Conservation (phyloP, 371 early-diverging fungal species). For the Rhizopus arrhizus region DNA sequence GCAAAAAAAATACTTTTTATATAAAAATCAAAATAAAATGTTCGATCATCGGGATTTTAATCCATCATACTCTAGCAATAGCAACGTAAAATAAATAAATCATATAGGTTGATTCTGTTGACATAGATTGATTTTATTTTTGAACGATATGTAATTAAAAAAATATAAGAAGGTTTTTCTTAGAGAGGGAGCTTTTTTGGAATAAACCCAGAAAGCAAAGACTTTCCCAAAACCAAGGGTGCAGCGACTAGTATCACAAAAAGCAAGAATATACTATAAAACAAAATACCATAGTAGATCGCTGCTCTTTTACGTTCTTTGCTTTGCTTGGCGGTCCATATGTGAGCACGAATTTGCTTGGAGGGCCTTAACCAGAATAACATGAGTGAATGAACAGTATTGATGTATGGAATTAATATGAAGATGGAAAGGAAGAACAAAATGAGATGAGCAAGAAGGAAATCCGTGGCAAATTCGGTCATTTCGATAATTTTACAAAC, state of each 20-base stretch:
- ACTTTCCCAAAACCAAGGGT: constrained; percentile 54
- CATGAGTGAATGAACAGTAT: constrained; percentile 82
- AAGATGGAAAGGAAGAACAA: constrained; percentile 72
- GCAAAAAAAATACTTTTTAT: not conserved
- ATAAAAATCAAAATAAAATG: not conserved
- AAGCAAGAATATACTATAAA: constrained; percentile 59
- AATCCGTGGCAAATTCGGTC: constrained; percentile 82
- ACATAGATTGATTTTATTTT: too few species aligned
- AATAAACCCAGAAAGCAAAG: constrained; percentile 18
- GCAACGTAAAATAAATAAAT: too few species aligned
- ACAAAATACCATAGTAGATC: constrained; percentile 70
- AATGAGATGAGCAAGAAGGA: constrained; percentile 74
- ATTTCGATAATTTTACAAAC: constrained; percentile 87
- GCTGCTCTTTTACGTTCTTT: constrained; percentile 62
- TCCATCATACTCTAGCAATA: too few species aligned
- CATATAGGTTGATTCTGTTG: too few species aligned
- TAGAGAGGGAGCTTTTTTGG: constrained; percentile 35
- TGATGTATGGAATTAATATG: constrained; percentile 74
- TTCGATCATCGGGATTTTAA: too few species aligned
- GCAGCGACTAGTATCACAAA: constrained; percentile 65
- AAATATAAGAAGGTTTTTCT: too few species aligned
- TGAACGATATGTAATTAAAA: too few species aligned
- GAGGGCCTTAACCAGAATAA: constrained; percentile 84
- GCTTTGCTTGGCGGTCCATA: constrained; percentile 69
- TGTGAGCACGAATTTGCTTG: constrained; percentile 79